Base-by-base conservation (phyloP, 805 yeast species). In the Teunomyces stri region DNA sequence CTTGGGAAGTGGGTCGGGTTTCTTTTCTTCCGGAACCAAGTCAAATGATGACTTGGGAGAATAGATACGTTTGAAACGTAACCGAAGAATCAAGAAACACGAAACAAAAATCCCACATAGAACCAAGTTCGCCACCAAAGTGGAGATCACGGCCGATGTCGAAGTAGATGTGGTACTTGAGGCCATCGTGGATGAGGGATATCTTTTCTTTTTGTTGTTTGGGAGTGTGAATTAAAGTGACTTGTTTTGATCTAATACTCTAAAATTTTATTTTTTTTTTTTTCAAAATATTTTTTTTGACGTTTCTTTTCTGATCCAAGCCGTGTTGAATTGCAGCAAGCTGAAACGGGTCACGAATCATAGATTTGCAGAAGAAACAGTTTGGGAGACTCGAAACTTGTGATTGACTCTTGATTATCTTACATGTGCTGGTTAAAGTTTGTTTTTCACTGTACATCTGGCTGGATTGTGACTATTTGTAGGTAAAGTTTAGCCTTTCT, bases 1-100 rank as follows among this genome's bases (percentile, higher is more conserved):
- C 16, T 64, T 65, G 1, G 91, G 85, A 39, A 90, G 70, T 1
- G 94, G 89, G 27, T 80, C 83, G 0, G 97, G 96, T 51, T 78
- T 77, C 56, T 82, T 78, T 15, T 80, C 81, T 21, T 77, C 83
- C 1, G 75, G 72, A 6, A 70, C 83, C 39, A 87, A 66, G 50
- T 82, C 81, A 45, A 74, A 80, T 6, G 82, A 74, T 0, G 91
- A 77, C 57, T 90, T 88, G 16, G 97, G 96, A 53, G 88, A 85
- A 65, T 92, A 92, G 40, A 90, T 85, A 53, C 95, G 74, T 59
- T 78, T 79, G 65, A 84, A 79, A 54, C 70, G 78, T 41, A 84
- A 76, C 50, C 97, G 73, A 46, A 92, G 64, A 1, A 87, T 35
- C 22, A 92, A 50, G 64, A 92, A 92, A 6, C 77, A 71, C 0